Evolutionary conservation across 1,139 yeast species (phyloP), one percentile per base, ranked within the genome.

Genomic region (Taphrina communis): DNA sequence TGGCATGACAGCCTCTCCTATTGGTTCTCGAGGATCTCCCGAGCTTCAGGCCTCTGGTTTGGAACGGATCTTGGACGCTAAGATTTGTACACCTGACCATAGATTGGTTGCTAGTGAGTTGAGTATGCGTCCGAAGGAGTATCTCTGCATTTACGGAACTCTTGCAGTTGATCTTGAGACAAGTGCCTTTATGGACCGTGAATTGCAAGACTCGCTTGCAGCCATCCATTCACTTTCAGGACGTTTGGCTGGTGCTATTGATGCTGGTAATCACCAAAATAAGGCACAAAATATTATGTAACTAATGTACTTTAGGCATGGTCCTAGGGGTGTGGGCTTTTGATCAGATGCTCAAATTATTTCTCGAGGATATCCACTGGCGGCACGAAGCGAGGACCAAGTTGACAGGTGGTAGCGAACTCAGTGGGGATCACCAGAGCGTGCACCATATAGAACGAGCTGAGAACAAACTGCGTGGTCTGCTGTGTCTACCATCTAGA

Each of bases 1-100:
- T 38, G 73, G 73, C 11, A 71, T 71, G 72, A 71, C 73, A 12
- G 73, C 73, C 6, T 65, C 71, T 19, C 71, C 72, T 6, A 55
- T 68, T n/a, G 67, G 63, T 12, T 69, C 70, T 25, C 65, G 56
- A 19, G 53, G 52, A 21, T 19, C 38, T 25, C 50, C 65, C 5
- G 35, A 9, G 21, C 39, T 41, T 14, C 39, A 48, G n/a, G 38
- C 52, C 8, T 56, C 38, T 31, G 61, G 63, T 19, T 57, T 69
- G 21, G 72, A 70, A 39, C 44, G 41, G 5, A 52, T 56, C 14
- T 41, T 69, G 46, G 65, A 69, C 48, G 70, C 65, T 6, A 50
- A 57, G 31, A 56, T 69, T 39, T 51, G 70, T 25, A 66, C 70
- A 17, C 48, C 68, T 6, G 59, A 57, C 14, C 61, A 17, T 11